Percentiles rank a stretch among this genome's conserved stretches.
Conservation (phyloP, 1,139 yeast genomes). For the Sugiyamaella novakii region DNA sequence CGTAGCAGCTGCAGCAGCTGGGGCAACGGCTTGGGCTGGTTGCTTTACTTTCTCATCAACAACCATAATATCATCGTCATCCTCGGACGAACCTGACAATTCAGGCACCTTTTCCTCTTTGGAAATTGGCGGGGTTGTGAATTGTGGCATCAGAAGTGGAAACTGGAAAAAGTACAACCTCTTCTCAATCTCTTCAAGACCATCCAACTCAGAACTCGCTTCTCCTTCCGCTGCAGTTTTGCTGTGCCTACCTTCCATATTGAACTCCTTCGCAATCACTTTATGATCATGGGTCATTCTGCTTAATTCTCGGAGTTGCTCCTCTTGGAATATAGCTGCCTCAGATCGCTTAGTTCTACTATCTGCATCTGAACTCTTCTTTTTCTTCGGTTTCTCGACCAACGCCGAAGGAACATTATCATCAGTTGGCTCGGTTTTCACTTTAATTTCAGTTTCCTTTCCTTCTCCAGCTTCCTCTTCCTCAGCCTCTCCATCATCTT, state of each 20-base stretch:
- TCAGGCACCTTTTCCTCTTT: constrained; percentile 2
- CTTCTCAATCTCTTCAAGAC: constrained; percentile 43
- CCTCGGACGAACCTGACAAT: constrained; percentile 24
- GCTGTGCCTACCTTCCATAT: constrained; percentile 24
- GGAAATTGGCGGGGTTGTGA: constrained; percentile 35
- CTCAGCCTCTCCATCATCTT: constrained; percentile 40
- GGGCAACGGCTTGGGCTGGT: constrained; percentile 6
- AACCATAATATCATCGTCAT: constrained; percentile 23
- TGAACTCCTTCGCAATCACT: constrained; percentile 36
- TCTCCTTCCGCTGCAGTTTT: constrained; percentile 10
- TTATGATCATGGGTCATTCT: constrained; percentile 35
- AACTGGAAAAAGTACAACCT: constrained; percentile 65
- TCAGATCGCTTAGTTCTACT: constrained; percentile 9
- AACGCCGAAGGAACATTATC: not conserved
- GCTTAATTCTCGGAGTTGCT: constrained; percentile 32
- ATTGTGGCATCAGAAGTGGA: constrained; percentile 67
- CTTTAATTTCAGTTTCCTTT: constrained; percentile 37
- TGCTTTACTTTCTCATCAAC: constrained; percentile 26
- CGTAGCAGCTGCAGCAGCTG: not conserved
- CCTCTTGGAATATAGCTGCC: constrained; percentile 28
- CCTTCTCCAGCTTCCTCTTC: constrained; percentile 45
- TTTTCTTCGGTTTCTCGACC: not conserved
- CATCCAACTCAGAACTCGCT: constrained; percentile 37
- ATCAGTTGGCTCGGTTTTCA: constrained; percentile 28
- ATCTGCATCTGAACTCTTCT: not conserved